These are phyloP conservation scores for Telfairia occidentalis DNA, from an alignment of 331 rosid genomes.

Conservation along the genomic window DNA sequence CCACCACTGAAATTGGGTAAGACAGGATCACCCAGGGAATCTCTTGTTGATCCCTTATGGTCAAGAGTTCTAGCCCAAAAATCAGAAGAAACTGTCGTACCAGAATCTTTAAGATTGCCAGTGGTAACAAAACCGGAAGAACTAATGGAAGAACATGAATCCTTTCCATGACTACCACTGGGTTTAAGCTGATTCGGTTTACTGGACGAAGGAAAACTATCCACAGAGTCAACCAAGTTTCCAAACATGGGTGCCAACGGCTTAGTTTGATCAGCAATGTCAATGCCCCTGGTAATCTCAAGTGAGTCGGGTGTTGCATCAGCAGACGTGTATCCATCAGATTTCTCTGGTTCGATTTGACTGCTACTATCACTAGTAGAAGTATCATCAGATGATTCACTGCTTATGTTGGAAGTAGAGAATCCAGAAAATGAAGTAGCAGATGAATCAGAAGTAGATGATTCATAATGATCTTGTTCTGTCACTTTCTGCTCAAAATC, in stretches of 20 bases:
- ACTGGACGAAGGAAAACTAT: constrained; percentile 26
- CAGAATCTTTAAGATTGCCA: constrained; percentile 17
- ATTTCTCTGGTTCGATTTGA: constrained; percentile 45
- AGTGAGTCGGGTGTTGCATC: constrained; percentile 30
- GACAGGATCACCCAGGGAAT: constrained; percentile 14
- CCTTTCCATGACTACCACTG: constrained; percentile 28
- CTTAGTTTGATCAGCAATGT: constrained; percentile 26
- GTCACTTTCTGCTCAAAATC: constrained; percentile 25
- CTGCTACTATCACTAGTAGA: constrained; percentile 56
- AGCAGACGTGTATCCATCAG: constrained; percentile 34
- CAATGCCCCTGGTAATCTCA: constrained; percentile 18
- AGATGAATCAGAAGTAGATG: constrained; percentile 42
- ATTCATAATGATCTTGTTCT: constrained; percentile 23
- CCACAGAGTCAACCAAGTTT: constrained; percentile 47
- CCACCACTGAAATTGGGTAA: constrained; percentile 22
- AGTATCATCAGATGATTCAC: constrained; percentile 66
- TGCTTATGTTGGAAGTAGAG: constrained; percentile 39
- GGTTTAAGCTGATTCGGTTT: constrained; percentile 28
- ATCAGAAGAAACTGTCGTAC: constrained; percentile 36
- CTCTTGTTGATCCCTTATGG: constrained; percentile 17
- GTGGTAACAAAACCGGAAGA: constrained; percentile 19
- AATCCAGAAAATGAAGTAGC: constrained; percentile 71
- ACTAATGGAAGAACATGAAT: constrained; percentile 17
- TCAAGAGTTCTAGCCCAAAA: constrained; percentile 59
- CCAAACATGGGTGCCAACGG: constrained; percentile 76